Base-by-base conservation (phyloP, 768 basidiomycete species). In the Russula sp. region DNA sequence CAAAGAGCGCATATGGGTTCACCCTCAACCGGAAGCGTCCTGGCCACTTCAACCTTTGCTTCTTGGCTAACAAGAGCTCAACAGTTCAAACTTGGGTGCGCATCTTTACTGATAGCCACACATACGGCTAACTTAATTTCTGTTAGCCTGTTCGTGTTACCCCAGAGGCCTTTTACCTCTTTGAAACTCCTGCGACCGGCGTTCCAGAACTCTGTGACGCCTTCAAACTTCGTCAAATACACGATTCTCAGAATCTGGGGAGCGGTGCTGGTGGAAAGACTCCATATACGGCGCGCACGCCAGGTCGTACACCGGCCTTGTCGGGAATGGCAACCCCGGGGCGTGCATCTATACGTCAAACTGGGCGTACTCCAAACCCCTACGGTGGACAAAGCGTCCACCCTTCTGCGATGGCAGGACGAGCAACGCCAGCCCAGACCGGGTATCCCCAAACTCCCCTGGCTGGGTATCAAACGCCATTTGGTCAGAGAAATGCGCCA, bases 161-260 rank as follows among this genome's bases (percentile, higher is more conserved):
- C 7, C 93, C 92, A 2, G 88, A 92, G 75, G 90, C 90, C 6
- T 97, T 94, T 72, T 89, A 89, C 72, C 82, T 98, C 20, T 93
- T 92, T 70, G 92, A 94, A 68, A 91, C 92, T 7, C 85, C 92
- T 52, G 92, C 93, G 28, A 87, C 91, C 8, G 94, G 92, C 42
- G 92, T 98, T 28, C 87, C 91, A 5, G 94, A 97, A 74, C 77
- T 98, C 5, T 97, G 96, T 68, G 95, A 98, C 73, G 94, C 95
- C 22, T 98, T 98, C 85, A 98, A 98, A 85, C 60, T 48, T 66
- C 89, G 89, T 69, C 89, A 92, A 77, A 77, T 90, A 50, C 87
- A 91, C 69, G 87, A 90, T 74, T 88, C 89, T n/a, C 79, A 80
- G 80, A 89, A 80, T 80, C 79, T 78, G 63, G 83, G 72, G 73